Base-by-base conservation (phyloP, 2,329 filamentous ascomycete genomes). In the Periconia sp. region DNA sequence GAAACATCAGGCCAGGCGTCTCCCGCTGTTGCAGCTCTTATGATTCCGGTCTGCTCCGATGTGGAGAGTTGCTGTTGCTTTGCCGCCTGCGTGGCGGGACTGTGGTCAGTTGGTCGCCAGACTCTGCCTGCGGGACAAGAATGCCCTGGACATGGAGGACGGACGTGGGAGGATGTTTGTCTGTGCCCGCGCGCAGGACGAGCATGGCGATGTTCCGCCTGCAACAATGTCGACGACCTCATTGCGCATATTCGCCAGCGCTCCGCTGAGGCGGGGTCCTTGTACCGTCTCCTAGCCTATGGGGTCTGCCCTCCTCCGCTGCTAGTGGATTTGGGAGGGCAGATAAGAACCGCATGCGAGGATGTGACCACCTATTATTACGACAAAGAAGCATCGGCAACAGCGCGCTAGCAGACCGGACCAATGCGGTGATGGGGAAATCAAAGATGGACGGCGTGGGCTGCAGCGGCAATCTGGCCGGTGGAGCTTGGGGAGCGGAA, bases 281-380 rank as follows among this genome's bases (percentile, higher is more conserved):
- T 47, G 47, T 43, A 44, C 40, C 25, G 43, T 47, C 31, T 62
- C 56, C 65, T 56, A 50, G 45, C 61, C 57, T 55, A 58, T 61
- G 51, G 56, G 19, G 39, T 29, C 25, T 18, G 26, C 24, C 48
- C 56, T 37, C 26, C 32, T 55, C 53, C 55, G 55, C 59, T 46
- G 44, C 47, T 50, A 53, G 60, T 51, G 46, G 42, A 36, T 37
- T 42, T 36, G 23, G 28, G 35, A 40, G 48, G 43, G 32, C 43
- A 46, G 66, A 69, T 68, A 69, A 68, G 63, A 46, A 36, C 35
- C 36, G 32, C 15, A 28, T 24, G 19, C 30, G 22, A 31, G 26
- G 31, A 51, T 46, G 66, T 68, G 66, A 69, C 63, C 38, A 50
- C 50, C 48, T 39, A 39, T 45, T 66, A 68, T 69, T 69, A 68